These are phyloP conservation scores for Agaricus subrufescens DNA, from an alignment of 768 basidiomycete species.

Conservation along the genomic window DNA sequence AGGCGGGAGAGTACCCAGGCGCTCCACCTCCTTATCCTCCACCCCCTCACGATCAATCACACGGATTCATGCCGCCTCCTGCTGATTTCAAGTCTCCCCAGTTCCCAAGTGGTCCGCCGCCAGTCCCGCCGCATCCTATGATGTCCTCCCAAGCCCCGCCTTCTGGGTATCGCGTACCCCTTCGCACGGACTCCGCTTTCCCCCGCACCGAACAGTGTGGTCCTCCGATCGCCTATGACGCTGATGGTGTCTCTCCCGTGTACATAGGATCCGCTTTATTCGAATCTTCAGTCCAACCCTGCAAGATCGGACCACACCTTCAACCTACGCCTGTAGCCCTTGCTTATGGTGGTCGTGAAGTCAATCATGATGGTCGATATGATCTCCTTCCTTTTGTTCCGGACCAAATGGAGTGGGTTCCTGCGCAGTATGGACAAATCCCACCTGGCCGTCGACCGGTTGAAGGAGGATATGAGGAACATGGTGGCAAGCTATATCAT, in stretches of 20 bases:
- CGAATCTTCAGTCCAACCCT: constrained; percentile 68
- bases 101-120: background rate
- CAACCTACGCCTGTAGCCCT: constrained; percentile 41
- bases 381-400: constrained; percentile 70
- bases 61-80: background rate
- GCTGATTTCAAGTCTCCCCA: background rate
- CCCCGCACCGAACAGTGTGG: constrained; percentile 39
- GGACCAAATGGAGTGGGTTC: constrained; percentile 72
- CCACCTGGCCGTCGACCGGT: constrained; percentile 55
- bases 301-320: constrained; percentile 71
- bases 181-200: constrained; percentile 40
- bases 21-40: constrained; percentile 9
- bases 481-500: constrained; percentile 64
- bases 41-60: constrained; percentile 14
- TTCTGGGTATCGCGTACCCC: constrained; percentile 63
- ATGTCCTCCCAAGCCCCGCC: constrained; percentile 31
- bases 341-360: constrained; percentile 60
- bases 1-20: background rate
- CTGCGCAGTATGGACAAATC: constrained; percentile 52
- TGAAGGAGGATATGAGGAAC: constrained; percentile 74
- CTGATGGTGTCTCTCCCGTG: constrained; percentile 52
- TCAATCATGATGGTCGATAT: constrained; percentile 59
- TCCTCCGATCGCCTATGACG: constrained; percentile 49
- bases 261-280: constrained; percentile 75
- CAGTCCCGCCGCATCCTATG: background rate